These are phyloP conservation scores for Jamesozyma spencerorum DNA, from an alignment of 805 yeast genomes.

Conservation along the genomic window DNA sequence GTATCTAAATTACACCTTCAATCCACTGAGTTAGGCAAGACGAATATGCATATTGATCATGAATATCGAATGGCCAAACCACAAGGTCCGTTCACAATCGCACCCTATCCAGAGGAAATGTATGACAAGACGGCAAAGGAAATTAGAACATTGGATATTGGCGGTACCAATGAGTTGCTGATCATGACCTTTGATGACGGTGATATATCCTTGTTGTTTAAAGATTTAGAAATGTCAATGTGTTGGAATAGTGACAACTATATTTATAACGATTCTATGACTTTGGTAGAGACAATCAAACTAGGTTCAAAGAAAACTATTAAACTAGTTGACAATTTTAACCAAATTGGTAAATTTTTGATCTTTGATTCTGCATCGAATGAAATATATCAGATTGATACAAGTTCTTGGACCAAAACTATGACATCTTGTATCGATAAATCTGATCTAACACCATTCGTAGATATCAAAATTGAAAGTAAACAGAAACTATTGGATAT, in stretches of 20 bases:
- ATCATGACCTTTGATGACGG: slow-evolving; percentile 23
- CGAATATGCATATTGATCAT: slow-evolving; percentile 12
- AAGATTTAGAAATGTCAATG: slow-evolving; percentile 31
- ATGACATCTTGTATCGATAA: slow-evolving; percentile 13
- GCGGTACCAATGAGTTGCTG: slow-evolving; percentile 19
- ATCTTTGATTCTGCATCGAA: not conserved
- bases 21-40: slow-evolving; percentile 3
- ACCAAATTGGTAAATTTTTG: not conserved
- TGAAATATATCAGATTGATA: slow-evolving; percentile 4
- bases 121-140: slow-evolving; percentile 39
- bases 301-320: not conserved
- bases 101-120: slow-evolving; percentile 46
- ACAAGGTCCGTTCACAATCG: slow-evolving; percentile 48
- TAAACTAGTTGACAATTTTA: not conserved
- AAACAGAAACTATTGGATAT: not conserved
- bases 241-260: slow-evolving; percentile 27
- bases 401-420: slow-evolving; percentile 15
- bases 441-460: slow-evolving; percentile 12
- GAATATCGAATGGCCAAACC: slow-evolving; percentile 12
- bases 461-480: slow-evolving; percentile 12
- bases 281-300: slow-evolving; percentile 14
- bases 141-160: slow-evolving; percentile 24
- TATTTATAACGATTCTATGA: slow-evolving; percentile 20
- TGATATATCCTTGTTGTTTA: slow-evolving; percentile 24
- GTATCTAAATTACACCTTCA: slow-evolving; percentile 28